These are phyloP conservation scores for Leccinum fallax DNA, from an alignment of 1,284 basidiomycete species.

Conservation along the genomic window DNA sequence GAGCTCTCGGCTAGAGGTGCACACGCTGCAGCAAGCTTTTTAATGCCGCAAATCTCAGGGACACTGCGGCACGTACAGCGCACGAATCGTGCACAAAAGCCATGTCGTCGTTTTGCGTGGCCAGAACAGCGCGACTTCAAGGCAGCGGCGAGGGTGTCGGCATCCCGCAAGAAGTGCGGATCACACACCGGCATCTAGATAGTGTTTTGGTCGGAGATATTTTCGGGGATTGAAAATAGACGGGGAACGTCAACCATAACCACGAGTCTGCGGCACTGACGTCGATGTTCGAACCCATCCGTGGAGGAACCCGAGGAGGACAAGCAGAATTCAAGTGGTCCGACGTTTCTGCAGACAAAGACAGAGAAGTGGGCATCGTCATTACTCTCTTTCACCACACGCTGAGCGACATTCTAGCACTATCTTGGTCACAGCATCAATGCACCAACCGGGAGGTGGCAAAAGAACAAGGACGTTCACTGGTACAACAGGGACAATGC, in stretches of 20 bases:
- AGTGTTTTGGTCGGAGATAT: constrained; percentile 24
- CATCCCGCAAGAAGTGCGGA: constrained; percentile 28
- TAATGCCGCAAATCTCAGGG: constrained; percentile 3
- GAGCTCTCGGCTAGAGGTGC: neutral
- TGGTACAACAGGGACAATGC: constrained; percentile 81
- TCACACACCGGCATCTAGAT: constrained; percentile 22
- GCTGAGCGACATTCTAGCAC: constrained; percentile 51
- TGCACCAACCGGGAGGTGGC: constrained; percentile 91
- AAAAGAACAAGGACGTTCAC: constrained; percentile 93
- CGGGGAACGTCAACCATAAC: neutral
- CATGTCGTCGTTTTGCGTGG: neutral
- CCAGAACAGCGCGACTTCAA: constrained; percentile 3
- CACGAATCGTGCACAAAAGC: constrained; percentile 2
- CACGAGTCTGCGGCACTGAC: neutral
- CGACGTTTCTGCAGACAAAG: constrained; percentile 88
- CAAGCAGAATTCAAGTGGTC: constrained; percentile 93
- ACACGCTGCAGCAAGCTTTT: constrained; percentile 3
- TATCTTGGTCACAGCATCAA: constrained; percentile 93
- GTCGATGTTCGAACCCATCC: constrained; percentile 76
- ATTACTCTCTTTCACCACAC: neutral
- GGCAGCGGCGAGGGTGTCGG: constrained; percentile 12
- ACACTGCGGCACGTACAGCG: neutral
- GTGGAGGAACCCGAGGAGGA: constrained; percentile 85
- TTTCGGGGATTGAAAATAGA: constrained; percentile 15
- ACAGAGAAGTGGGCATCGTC: constrained; percentile 68